Conservation (phyloP, 768 basidiomycete genomes). For the Coprinopsis sp. region DNA sequence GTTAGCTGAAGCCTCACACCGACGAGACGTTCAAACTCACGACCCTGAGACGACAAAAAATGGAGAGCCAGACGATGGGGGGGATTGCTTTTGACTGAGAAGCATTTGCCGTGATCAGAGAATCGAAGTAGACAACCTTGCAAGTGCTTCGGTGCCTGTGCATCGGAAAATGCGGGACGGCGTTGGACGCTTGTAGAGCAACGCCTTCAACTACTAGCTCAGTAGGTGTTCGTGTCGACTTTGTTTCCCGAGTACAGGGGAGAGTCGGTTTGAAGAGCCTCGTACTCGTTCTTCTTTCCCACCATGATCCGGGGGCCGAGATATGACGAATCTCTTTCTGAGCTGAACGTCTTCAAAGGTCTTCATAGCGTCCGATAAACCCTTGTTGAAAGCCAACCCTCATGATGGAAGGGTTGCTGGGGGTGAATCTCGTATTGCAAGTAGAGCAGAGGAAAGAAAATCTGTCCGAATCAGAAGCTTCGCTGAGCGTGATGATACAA, state of each 20-base stretch:
- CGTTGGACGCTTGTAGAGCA: conserved; percentile 35
- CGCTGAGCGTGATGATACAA: neutral
- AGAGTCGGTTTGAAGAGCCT: conserved; percentile 36
- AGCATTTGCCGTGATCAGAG: conserved; percentile 39
- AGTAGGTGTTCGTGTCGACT: conserved; percentile 29
- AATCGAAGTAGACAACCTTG: conserved; percentile 34
- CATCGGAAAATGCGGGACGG: conserved; percentile 31
- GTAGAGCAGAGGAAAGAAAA: conserved; percentile 20
- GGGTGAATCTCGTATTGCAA: conserved; percentile 17
- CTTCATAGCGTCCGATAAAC: conserved; percentile 45
- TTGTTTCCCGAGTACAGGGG: conserved; percentile 44
- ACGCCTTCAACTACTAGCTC: conserved; percentile 37
- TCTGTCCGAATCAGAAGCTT: conserved; percentile 16
- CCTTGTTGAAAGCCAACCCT: conserved; percentile 28
- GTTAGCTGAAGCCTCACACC: neutral
- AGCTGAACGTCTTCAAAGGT: conserved; percentile 47
- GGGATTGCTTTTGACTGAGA: conserved; percentile 46
- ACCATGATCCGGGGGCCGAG: conserved; percentile 39
- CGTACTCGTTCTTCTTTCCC: conserved; percentile 42
- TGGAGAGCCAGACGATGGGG: conserved; percentile 38
- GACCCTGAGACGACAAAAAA: conserved; percentile 64
- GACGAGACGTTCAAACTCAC: conserved; percentile 29
- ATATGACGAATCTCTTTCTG: conserved; percentile 43
- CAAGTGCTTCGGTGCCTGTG: neutral
- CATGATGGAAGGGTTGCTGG: conserved; percentile 22